These are phyloP conservation scores for Epichloe bromicola DNA, from an alignment of 2,329 filamentous ascomycete species.

Conservation along the genomic window DNA sequence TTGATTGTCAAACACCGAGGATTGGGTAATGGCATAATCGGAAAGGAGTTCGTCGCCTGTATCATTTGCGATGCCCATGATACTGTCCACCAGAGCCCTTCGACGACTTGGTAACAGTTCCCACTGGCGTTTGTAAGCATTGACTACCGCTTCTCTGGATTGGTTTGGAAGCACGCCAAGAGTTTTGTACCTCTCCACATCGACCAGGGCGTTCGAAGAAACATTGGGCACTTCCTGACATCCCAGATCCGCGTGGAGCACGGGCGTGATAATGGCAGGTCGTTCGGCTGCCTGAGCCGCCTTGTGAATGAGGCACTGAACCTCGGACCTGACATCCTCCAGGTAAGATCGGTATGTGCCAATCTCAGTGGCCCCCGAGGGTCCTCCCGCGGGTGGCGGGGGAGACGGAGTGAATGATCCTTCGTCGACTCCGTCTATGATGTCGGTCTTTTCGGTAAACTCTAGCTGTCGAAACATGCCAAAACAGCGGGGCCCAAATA, in stretches of 20 bases:
- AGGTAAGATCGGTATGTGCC: constrained; percentile 33
- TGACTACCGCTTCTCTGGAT: constrained; percentile 21
- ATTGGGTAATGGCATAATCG: constrained; percentile 25
- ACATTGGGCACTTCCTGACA: constrained; percentile 18
- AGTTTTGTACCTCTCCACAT: constrained; percentile 21
- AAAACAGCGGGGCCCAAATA: constrained; percentile 38
- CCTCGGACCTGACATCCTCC: constrained; percentile 36
- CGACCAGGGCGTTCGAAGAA: constrained; percentile 15
- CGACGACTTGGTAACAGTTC: constrained; percentile 19
- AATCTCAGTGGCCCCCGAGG: constrained; percentile 22
- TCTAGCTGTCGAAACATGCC: constrained; percentile 35
- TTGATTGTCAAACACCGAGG: constrained; percentile 26
- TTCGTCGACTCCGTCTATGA: constrained; percentile 27
- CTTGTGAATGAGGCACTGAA: constrained; percentile 30
- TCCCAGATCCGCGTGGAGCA: constrained; percentile 20
- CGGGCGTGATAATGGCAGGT: constrained; percentile 16
- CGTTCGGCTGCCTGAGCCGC: constrained; percentile 18
- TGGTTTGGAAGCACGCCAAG: constrained; percentile 26
- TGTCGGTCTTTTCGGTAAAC: constrained; percentile 29
- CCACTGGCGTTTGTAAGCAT: constrained; percentile 29
- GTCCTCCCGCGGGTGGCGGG: constrained; percentile 20
- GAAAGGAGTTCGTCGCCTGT: constrained; percentile 20
- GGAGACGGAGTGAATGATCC: constrained; percentile 22
- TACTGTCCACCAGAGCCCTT: constrained; percentile 18
- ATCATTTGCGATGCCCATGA: constrained; percentile 23